Evolutionary conservation across 2,329 filamentous ascomycete species (phyloP), one percentile per base, ranked within the genome.

Genomic region (Penicillium sp.): DNA sequence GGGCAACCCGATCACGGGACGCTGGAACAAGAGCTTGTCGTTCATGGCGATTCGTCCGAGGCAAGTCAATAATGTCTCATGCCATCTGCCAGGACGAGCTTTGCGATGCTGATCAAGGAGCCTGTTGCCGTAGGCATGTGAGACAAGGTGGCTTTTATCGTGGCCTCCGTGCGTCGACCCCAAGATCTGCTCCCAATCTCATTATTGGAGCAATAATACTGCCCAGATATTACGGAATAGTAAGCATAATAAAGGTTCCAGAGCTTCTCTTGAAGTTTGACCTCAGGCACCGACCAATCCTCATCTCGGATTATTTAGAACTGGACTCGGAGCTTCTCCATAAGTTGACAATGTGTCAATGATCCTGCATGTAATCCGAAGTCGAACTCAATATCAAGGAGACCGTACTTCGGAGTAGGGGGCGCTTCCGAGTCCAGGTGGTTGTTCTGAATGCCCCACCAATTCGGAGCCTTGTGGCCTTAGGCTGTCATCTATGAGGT

Each of bases 381-480:
- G 13, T 41, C 35, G 35, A 11, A 41, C 15, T 41, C 11, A 5
- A 13, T 15, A 15, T 15, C 3, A 26, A 6, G 26, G 26, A 26
- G 26, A 26, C 26, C 4, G 31, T 35, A 35, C 31, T 35, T 9
- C 31, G 7, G 3, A 35, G 5, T 9, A 35, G 7, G 8, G 35
- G 35, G 9, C 35, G 35, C 35, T 41, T 38, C 31, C 31, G 13
- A 38, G 31, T 38, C 31, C 31, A 9, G 31, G 26, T 26, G 26
- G 26, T 26, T 26, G 26, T 26, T 26, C 31, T 9, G 13, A 13
- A 26, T 48, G 60, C 60, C 67, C 65, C 65, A 63, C 66, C n/a
- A 21, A 44, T 23, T 57, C 49, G 17, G 5, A 38, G 65, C 64
- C 65, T 68, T 52, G 19, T 13, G 55, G 66, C 67, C 67, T 68